Evolutionary conservation across 805 yeast species (phyloP), one percentile per base, ranked within the genome.

Genomic region (Cyberlindnera meyerae): DNA sequence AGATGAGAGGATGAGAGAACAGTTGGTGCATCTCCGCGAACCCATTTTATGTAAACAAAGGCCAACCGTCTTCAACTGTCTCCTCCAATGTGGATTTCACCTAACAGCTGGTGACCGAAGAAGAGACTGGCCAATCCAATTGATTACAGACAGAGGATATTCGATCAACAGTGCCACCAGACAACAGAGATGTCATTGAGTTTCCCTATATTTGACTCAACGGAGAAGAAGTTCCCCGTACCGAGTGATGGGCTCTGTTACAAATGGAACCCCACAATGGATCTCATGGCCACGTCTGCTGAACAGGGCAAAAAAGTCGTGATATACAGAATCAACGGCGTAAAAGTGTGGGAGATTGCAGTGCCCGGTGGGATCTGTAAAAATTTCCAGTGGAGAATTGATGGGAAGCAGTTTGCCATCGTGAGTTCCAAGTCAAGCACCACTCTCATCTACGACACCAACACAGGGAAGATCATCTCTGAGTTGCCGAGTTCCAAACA

Each of bases 321-420:
- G 62, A 67, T 78, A 8, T 74, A 70, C 44, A 66, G 85, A 32
- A 55, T 68, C 28, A 71, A 69, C 40, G 81, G 79, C 1, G 72
- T 70, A 41, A 47, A 72, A 15, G 72, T 76, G 5, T 76, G 75
- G 65, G 65, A 75, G 12, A 57, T 70, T 18, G 62, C 64, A 31
- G 57, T 65, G 34, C 55, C 56, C 4, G 37, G 40, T 3, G 43
- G 42, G 1, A 24, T 34, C 20, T 31, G 33, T 11, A 44, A 38
- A 24, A 24, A 31, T 9, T 24, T 55, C 5, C 34, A 42, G 2
- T 70, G 73, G 72, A 48, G 60, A 24, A 54, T 55, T 5, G 66
- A 65, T 42, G 72, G 73, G 4, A 58, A 58, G 28, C 62, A 48
- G 34, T 60, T 75, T 37, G 73, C 69, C 11, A 54, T 73, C 3